phyloP scores from a whole-genome alignment of 2,329 filamentous ascomycete species.

The Dothideomycetes sp. region DNA sequence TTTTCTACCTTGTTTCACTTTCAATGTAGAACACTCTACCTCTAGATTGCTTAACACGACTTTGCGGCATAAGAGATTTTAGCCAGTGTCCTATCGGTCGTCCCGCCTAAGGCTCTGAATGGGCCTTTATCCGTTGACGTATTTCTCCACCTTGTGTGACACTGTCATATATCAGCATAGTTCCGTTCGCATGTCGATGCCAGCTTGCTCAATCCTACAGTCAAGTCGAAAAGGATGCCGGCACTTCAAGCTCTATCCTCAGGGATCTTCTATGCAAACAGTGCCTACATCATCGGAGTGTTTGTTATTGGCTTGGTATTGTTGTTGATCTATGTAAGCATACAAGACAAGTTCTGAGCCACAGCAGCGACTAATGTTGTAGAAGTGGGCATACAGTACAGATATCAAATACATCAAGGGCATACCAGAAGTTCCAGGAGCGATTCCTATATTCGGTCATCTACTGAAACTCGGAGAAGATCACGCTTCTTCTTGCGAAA shows the following conservation, averaged over 20 bases:
- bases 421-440: conserved; percentile 43
- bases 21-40: too few species aligned
- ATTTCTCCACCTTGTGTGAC: too few species aligned
- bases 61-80: too few species aligned
- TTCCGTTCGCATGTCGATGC: too few species aligned
- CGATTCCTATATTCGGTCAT: conserved; percentile 42
- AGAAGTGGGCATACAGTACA: conserved; percentile 22
- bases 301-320: not conserved
- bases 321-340: not conserved
- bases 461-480: conserved; percentile 44
- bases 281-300: not conserved
- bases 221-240: not conserved
- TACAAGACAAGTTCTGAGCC: not conserved
- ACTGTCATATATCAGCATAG: too few species aligned
- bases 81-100: too few species aligned
- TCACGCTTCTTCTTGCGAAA: conserved; percentile 44
- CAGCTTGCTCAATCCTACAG: too few species aligned
- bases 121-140: too few species aligned
- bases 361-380: not conserved
- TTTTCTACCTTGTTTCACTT: too few species aligned
- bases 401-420: conserved; percentile 43
- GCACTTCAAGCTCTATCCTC: not conserved
- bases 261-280: not conserved
- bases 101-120: too few species aligned
- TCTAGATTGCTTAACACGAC: too few species aligned